Evolutionary conservation across 805 yeast species (phyloP).

Genomic region (Suhomyces canberraensis): DNA sequence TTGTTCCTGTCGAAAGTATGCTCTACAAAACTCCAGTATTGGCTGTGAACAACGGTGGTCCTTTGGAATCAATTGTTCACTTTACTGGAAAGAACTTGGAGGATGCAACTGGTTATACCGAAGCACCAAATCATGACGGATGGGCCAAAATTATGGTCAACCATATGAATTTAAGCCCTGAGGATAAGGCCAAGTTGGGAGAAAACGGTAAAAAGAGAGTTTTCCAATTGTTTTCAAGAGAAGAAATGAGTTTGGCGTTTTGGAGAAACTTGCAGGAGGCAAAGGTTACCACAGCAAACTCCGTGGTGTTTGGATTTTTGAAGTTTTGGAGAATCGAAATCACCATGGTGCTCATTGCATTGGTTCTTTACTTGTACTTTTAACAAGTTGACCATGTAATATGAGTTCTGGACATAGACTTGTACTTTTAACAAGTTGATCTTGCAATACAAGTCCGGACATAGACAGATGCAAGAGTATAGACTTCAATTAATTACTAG

Average conservation of each 20-base stretch:
- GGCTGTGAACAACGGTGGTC: constrained; percentile 90
- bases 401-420: neutral
- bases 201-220: constrained; percentile 38
- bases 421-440: neutral
- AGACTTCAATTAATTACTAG: too few relatives aligned
- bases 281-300: neutral
- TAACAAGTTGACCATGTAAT: neutral
- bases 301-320: constrained; percentile 3
- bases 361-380: neutral
- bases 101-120: constrained; percentile 63
- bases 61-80: constrained; percentile 67
- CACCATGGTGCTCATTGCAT: constrained; percentile 5
- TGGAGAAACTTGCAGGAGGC: constrained; percentile 10
- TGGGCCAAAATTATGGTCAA: constrained; percentile 56
- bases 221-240: constrained; percentile 39
- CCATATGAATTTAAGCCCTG: constrained; percentile 19
- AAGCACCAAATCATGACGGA: constrained; percentile 41
- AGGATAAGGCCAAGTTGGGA: constrained; percentile 24
- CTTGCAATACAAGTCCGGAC: neutral
- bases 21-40: constrained; percentile 75
- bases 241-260: constrained; percentile 40
- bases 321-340: constrained; percentile 11
- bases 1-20: constrained; percentile 97
- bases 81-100: constrained; percentile 23
- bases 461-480: neutral